Base-by-base conservation (phyloP, 192 early-diverging fungal genomes). In the Podila minutissima region DNA sequence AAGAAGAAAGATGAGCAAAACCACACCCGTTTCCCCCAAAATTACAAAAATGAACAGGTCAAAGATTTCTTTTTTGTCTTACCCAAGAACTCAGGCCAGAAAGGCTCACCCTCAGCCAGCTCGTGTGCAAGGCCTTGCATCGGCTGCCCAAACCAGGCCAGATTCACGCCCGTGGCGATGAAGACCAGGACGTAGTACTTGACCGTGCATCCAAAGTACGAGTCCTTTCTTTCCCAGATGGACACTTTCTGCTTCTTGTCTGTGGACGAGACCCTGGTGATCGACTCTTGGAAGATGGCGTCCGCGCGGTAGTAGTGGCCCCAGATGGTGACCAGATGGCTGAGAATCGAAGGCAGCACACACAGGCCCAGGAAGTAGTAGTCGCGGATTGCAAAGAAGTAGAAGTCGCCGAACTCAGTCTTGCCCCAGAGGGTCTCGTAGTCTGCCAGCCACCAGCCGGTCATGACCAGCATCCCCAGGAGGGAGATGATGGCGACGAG, bases 281-380 rank as follows among this genome's bases (percentile, higher is more conserved):
- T 41, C 26, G 41, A 48, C 10, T 48, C 37, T 33, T 70, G 68
- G 48, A 70, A 59, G n/a, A 70, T 50, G 33, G 59, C 22, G 24
- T 59, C 68, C 3, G 59, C 58, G 3, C 68, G 68, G 32, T 70
- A 70, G 59, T 70, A 70, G 41, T 59, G 57, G 5, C 68, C 68
- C 68, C 68, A 70, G 59, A 70, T 70, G 10, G 68, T 70, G 3
- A 32, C 59, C n/a, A 70, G 48, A 58, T 70, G 68, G 31, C 41
- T 28, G 20, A 70, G 19, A 48, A 70, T 35, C n/a, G 58, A 32
- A 11, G 68, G 68, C 1, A 61, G 28, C 9, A 70, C 37, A 17
- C 59, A 70, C 46, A 51, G 33, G 20, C 58, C 57, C 19, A 37
- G 28, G 33, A 41, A 70, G 48, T 70, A 70, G 6, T 48, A 46